phyloP scores from a whole-genome alignment of 108 stramenopile species.

The Pseudonitzschia delicatissima region DNA sequence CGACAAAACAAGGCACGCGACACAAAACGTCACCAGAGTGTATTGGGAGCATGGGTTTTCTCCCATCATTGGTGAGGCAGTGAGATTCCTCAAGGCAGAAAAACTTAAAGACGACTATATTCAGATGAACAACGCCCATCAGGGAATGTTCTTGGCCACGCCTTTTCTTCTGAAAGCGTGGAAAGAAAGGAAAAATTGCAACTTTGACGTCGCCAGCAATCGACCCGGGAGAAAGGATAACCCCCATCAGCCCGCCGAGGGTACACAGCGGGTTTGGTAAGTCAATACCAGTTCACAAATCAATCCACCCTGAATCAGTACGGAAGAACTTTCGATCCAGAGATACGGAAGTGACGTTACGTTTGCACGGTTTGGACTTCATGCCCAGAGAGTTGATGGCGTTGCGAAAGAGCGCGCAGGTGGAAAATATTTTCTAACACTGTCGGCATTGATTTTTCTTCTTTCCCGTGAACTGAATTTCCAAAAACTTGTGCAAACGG shows the following conservation, averaged over 20 bases:
- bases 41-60: slow-evolving; percentile 79
- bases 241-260: slow-evolving; percentile 68
- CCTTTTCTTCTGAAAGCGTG: slow-evolving; percentile 61
- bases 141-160: slow-evolving; percentile 88
- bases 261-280: slow-evolving; percentile 81
- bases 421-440: too few species aligned
- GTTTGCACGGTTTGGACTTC: slow-evolving; percentile 3
- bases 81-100: slow-evolving; percentile 35
- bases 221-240: slow-evolving; percentile 59
- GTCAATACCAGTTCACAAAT: too few species aligned
- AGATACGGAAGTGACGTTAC: too few species aligned
- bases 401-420: too few species aligned
- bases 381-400: slow-evolving; percentile 12
- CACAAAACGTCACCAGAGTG: slow-evolving; percentile 76
- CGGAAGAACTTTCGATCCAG: too few species aligned
- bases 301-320: too few species aligned
- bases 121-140: slow-evolving; percentile 78
- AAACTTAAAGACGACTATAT: slow-evolving; percentile 54
- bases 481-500: too few species aligned
- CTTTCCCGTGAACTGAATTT: too few species aligned
- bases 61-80: slow-evolving; percentile 53
- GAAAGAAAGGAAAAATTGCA: slow-evolving; percentile 57
- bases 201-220: slow-evolving; percentile 61
- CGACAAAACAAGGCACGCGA: slow-evolving; percentile 84
- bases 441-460: too few species aligned